Base-by-base conservation (phyloP, 192 early-diverging fungal species). In the Borealophlyctis nickersoniae region DNA sequence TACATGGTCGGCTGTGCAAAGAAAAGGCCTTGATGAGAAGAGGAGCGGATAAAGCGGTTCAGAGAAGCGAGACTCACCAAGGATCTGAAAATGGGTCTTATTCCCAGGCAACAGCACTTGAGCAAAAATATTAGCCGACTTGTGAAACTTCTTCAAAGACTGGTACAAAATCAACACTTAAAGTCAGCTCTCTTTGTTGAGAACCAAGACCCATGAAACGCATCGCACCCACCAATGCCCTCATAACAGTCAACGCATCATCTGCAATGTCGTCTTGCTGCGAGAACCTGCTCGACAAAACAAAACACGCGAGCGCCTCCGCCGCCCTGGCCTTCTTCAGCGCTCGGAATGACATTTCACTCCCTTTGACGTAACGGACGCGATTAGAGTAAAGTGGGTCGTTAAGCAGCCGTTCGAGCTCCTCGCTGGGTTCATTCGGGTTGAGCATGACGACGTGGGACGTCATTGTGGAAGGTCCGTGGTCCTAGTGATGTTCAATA, bases 81-180 rank as follows among this genome's bases (percentile, higher is more conserved):
- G 56, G 48, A 77, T 79, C 69, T 88, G 81, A 71, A 91, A 77
- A 65, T 91, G 89, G 60, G 78, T 70, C 33, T 84, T 80, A 55
- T 88, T 88, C 26, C 86, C 81, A n/a, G 89, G 89, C 34, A 88
- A 56, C 52, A 86, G 62, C 23, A 89, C 81, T 58, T 90, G 87
- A 13, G 79, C 82, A 59, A 67, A 74, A 58, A 79, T 54, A 22
- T 55, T 61, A 5, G 73, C 14, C 2, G 32, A 27, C 3, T 49
- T 72, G 50, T 84, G 67, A 70, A 78, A 88, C 69, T 88, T 88
- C 71, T 86, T 87, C 60, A 89, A 71, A 1, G 87, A 36, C 60
- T 62, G 48, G 2, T 45, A 7, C 39, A 45, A 7, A 27, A 23
- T 29, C 31, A 23, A 30, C 52, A 69, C 22, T n/a, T 1, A 22